phyloP scores from a whole-genome alignment of 164 flowering plant genomes.

The Kingdonia uniflora region DNA sequence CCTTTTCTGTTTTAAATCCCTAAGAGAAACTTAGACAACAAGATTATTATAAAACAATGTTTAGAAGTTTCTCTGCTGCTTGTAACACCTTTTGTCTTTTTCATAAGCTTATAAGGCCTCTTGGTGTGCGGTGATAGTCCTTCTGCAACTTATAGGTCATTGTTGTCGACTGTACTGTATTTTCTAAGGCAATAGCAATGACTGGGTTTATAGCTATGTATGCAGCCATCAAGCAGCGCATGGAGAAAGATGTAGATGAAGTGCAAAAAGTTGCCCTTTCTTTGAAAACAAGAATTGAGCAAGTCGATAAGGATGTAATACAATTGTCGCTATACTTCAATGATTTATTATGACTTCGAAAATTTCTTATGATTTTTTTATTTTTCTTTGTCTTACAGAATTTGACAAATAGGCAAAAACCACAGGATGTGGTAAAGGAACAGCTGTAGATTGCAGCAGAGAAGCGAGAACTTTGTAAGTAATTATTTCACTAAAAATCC shows the following conservation, averaged over 20 bases:
- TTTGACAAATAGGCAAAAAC: constrained; percentile 69
- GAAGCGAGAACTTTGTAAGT: constrained; percentile 64
- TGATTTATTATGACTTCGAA: neutral
- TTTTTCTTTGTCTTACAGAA: constrained; percentile 39
- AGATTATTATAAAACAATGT: too few species aligned
- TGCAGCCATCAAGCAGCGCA: constrained; percentile 79
- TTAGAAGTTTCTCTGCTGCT: too few species aligned
- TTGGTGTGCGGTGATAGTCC: too few species aligned
- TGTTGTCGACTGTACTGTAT: neutral
- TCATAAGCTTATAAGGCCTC: too few species aligned
- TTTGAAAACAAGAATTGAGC: constrained; percentile 69
- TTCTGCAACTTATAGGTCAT: too few species aligned
- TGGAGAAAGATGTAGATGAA: constrained; percentile 96
- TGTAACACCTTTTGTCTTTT: too few species aligned
- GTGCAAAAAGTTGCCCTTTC: constrained; percentile 63
- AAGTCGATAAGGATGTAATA: constrained; percentile 70
- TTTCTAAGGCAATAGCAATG: too few species aligned
- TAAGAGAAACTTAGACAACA: too few species aligned
- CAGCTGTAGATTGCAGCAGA: constrained; percentile 83
- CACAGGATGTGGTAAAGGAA: constrained; percentile 86
- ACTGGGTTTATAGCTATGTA: neutral
- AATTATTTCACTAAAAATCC: neutral
- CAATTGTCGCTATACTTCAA: neutral
- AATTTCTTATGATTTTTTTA: neutral
- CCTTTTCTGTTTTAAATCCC: too few species aligned